Conservation (phyloP, 2,329 filamentous ascomycete genomes). For the Colletotrichum sp. region DNA sequence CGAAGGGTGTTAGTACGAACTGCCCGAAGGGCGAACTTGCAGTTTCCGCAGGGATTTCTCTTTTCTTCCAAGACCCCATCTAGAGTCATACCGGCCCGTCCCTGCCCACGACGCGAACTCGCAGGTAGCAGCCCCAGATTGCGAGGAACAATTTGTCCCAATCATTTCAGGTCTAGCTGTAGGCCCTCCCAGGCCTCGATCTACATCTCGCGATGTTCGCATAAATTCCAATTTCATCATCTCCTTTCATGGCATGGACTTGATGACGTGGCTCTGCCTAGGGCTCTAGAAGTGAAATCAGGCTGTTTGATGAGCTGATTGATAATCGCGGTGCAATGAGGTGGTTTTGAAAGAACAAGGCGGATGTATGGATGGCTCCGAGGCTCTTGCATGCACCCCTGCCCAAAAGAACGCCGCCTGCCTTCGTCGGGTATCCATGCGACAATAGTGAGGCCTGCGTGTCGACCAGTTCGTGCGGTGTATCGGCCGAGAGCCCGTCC, state of each 20-base stretch:
- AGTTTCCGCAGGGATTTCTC: background rate
- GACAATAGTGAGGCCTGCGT: background rate
- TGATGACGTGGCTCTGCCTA: background rate
- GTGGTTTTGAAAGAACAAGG: too few relatives aligned
- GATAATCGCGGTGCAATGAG: too few relatives aligned
- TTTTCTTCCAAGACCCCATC: rapidly evolving
- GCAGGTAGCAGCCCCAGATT: rapidly evolving
- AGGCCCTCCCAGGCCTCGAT: background rate
- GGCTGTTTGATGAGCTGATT: too few relatives aligned
- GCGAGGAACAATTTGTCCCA: rapidly evolving
- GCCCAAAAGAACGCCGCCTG: background rate
- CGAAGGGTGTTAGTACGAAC: rapidly evolving
- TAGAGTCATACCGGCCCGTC: background rate
- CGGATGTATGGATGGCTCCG: too few relatives aligned
- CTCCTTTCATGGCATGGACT: too few relatives aligned
- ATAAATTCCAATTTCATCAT: rapidly evolving
- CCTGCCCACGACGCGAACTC: background rate
- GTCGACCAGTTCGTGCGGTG: background rate
- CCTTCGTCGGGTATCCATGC: background rate
- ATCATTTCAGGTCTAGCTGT: background rate
- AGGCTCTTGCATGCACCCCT: background rate
- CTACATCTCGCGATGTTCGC: background rate
- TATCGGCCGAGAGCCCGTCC: background rate
- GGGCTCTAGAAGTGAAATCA: rapidly evolving
- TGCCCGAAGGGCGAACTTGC: rapidly evolving